A percentile compares a stretch with the other conserved stretches of the same genome.
phyloP scores from a whole-genome alignment of 768 basidiomycete genomes.

The Lactarius sp. region DNA sequence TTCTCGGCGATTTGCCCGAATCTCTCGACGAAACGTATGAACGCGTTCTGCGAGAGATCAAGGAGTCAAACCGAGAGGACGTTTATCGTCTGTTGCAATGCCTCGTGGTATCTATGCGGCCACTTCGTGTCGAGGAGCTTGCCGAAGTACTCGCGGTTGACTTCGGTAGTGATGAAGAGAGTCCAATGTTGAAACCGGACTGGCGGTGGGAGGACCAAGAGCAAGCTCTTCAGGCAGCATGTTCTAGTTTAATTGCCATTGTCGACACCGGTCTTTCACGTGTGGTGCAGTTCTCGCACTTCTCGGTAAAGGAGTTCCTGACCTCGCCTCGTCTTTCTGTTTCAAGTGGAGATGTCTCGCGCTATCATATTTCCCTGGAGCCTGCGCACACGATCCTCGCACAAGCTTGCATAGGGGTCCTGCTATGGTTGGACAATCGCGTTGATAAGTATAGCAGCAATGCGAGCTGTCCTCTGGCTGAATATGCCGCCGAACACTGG shows the following conservation, averaged over 20 bases:
- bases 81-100: neutral
- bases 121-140: conserved; percentile 1
- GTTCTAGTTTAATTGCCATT: neutral
- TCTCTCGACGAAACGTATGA: neutral
- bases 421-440: neutral
- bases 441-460: neutral
- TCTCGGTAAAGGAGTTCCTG: neutral
- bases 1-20: neutral
- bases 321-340: neutral
- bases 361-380: neutral
- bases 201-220: neutral
- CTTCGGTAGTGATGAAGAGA: neutral
- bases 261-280: neutral
- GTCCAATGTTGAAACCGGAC: neutral
- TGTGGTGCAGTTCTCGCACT: neutral
- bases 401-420: neutral
- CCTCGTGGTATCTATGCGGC: neutral
- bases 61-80: neutral
- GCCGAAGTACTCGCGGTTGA: neutral
- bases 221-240: neutral
- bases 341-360: neutral
- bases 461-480: neutral
- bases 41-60: neutral
- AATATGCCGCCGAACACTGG: neutral
- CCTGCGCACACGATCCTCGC: neutral